Evolutionary conservation across 331 rosid genomes (phyloP).

Genomic region (Stylosanthes scabra): DNA sequence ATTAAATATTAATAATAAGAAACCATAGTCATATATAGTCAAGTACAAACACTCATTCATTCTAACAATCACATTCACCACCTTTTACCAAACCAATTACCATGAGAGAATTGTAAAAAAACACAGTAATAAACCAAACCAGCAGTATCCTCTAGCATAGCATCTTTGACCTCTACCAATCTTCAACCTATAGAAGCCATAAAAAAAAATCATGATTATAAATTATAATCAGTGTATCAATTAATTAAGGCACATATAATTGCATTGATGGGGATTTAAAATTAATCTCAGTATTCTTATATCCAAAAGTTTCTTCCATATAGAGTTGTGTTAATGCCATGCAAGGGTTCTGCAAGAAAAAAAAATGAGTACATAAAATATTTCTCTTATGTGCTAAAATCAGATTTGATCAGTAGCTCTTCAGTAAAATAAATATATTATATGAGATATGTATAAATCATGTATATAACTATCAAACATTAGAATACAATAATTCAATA

Average conservation of each 20-base stretch:
- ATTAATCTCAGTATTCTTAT: no score
- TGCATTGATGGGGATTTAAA: neutral
- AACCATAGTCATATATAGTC: neutral
- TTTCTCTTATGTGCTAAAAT: conserved; percentile 12
- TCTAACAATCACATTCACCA: neutral
- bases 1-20: no score
- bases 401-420: neutral
- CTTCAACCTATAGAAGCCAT: conserved; percentile 2
- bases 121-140: neutral
- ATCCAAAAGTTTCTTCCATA: no score
- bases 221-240: conserved; percentile 13
- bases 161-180: neutral
- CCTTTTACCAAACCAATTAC: neutral
- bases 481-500: no score
- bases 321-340: no score
- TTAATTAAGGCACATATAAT: neutral
- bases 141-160: neutral
- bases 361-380: no score
- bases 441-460: no score
- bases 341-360: no score
- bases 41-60: conserved; percentile 10
- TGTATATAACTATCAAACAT: no score
- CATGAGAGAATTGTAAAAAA: conserved; percentile 14
- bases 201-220: neutral
- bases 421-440: no score